Base-by-base conservation (phyloP, 129 eudicot genomes). In the Centaurea solstitialis region DNA sequence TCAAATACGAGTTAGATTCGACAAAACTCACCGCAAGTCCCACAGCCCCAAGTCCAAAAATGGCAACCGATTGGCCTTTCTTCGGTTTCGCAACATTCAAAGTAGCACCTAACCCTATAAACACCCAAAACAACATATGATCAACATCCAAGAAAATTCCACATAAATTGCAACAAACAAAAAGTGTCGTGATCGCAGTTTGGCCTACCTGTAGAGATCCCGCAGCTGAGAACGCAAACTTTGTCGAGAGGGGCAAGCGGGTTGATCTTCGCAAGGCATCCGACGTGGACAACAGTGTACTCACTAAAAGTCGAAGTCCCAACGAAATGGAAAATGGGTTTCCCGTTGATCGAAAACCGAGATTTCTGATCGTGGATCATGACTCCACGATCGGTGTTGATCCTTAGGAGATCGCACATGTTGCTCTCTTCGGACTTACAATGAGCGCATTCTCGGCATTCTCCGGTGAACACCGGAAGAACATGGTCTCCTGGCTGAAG, bases 41-140 rank as follows among this genome's bases (percentile, higher is more conserved):
- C 13, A 90, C 98, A 62, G 91, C 97, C 80, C 98, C 98, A 5
- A 94, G 80, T 75, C 98, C 97, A 35, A 94, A 94, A 41, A 94
- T 76, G 13, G 98, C 98, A 17, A 92, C 97, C 0, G 97, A 87
- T 37, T 90, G 87, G 6, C 96, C 98, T 82, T 84, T 86, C 53
- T 74, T 81, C 0, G 98, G 98, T 76, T 94, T 94, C 0, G 98
- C 98, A 85, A 93, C 98, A 85, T 94, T 94, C 81, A 94, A 15
- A 75, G 98, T 92, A 61, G 98, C 95, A 45, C 98, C 98, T 17
- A 94, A 88, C 33, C 97, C 97, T 89, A 57, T n/a, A 26, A 77
- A 7, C 23, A 20, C 43, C 9, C 70, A 41, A 6, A 18, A 13
- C 0, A 57, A 57, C 22, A 57, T 5, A 2, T 5, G 9, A 57